Evolutionary conservation across 75 land plant genomes (phyloP).

Genomic region (Pinus taeda): DNA sequence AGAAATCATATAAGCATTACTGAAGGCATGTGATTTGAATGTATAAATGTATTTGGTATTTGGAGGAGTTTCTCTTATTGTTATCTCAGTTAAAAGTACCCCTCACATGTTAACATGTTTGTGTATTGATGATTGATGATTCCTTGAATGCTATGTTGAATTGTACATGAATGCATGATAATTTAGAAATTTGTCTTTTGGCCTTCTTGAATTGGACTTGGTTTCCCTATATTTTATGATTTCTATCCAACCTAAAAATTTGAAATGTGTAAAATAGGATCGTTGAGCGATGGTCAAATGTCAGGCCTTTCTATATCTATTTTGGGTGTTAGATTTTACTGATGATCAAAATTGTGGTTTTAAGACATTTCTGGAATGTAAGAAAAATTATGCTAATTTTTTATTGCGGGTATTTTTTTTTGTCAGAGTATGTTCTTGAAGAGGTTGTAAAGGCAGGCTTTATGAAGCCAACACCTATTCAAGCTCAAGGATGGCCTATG

Average conservation of each 20-base stretch:
- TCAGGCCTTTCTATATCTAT: too few species aligned
- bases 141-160: too few species aligned
- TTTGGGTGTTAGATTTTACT: not conserved
- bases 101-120: too few species aligned
- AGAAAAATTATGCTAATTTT: too few species aligned
- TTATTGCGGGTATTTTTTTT: conserved; percentile 3
- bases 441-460: conserved; percentile 91
- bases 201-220: not conserved
- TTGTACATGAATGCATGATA: not conserved
- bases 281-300: too few species aligned
- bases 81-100: not conserved
- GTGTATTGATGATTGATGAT: not conserved
- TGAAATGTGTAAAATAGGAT: not conserved
- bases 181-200: not conserved
- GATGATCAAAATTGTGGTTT: not conserved
- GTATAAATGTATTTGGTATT: too few species aligned
- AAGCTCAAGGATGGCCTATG: conserved; percentile 99
- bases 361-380: not conserved
- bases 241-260: not conserved
- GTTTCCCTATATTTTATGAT: not conserved
- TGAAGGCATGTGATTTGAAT: too few species aligned
- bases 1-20: too few species aligned
- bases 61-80: too few species aligned
- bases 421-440: conserved; percentile 90
- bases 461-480: conserved; percentile 94